Evolutionary conservation across 2,329 filamentous ascomycete genomes (phyloP).

Genomic region (Phoma sp.): DNA sequence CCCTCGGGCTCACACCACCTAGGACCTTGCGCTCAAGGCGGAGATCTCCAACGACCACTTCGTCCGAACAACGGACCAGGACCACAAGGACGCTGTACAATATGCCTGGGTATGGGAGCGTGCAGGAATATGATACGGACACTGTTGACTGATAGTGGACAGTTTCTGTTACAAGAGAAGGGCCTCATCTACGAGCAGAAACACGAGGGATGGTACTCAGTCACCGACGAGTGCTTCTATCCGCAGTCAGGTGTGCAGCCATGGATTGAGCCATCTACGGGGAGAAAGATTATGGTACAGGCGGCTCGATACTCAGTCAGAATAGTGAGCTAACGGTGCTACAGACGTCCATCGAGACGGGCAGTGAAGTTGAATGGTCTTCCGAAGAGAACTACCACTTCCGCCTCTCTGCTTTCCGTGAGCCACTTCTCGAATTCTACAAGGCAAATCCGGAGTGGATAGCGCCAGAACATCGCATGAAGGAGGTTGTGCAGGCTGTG

Average conservation of each 20-base stretch:
- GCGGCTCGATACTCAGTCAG: no score
- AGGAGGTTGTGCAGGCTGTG: slow-evolving; percentile 80
- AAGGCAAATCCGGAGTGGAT: slow-evolving; percentile 78
- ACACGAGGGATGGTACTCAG: slow-evolving; percentile 95
- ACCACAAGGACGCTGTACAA: slow-evolving; percentile 83
- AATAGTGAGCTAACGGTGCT: slow-evolving; percentile 20
- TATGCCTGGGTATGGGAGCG: slow-evolving; percentile 74
- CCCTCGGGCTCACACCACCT: slow-evolving; percentile 18
- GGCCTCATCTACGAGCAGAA: slow-evolving; percentile 83
- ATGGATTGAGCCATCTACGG: slow-evolving; percentile 78
- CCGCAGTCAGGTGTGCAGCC: slow-evolving; percentile 76
- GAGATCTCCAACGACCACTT: slow-evolving; percentile 83
- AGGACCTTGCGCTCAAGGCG: slow-evolving; percentile 71
- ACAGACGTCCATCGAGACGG: slow-evolving; percentile 78
- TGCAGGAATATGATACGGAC: not conserved
- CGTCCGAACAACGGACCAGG: slow-evolving; percentile 85
- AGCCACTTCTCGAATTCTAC: slow-evolving; percentile 82
- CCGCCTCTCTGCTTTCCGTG: slow-evolving; percentile 79
- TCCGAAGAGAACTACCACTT: slow-evolving; percentile 96
- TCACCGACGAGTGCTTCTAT: slow-evolving; percentile 97
- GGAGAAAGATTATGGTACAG: slow-evolving; percentile 75
- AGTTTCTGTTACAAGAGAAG: slow-evolving; percentile 73
- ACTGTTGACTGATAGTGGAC: slow-evolving; percentile 29
- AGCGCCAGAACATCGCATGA: slow-evolving; percentile 73
- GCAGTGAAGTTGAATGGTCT: slow-evolving; percentile 92